Conservation (phyloP, 352 stramenopile genomes). For the Globisporangium sylvaticum region DNA sequence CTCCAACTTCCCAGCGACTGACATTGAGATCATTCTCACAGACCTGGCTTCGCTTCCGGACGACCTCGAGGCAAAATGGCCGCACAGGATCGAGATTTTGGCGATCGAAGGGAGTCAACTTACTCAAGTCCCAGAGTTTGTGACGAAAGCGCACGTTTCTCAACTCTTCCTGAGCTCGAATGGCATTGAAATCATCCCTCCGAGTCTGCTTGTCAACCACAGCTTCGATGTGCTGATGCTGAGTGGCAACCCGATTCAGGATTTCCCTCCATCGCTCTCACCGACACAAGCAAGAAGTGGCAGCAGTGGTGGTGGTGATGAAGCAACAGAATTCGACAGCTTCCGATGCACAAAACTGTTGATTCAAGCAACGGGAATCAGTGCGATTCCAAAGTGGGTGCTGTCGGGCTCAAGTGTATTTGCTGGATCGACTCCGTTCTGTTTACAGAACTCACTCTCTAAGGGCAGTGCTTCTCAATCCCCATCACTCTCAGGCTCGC, state of each 20-base stretch:
- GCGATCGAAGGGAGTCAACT: constrained; percentile 15
- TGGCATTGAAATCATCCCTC: not conserved
- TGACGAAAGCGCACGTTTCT: not conserved
- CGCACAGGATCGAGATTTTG: not conserved
- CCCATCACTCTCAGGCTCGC: too few relatives aligned
- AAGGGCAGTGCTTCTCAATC: not conserved
- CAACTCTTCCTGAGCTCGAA: not conserved
- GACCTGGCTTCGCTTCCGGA: not conserved
- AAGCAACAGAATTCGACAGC: too few relatives aligned
- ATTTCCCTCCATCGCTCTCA: not conserved
- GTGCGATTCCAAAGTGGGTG: not conserved
- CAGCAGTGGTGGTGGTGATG: not conserved
- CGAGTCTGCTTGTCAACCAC: not conserved
- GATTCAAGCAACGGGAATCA: not conserved
- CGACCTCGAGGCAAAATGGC: not conserved
- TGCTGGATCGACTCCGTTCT: not conserved
- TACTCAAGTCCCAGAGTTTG: constrained; percentile 11
- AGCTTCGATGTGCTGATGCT: not conserved
- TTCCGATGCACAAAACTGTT: not conserved
- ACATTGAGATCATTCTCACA: not conserved
- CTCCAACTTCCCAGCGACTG: not conserved
- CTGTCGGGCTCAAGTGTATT: not conserved
- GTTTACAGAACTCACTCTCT: not conserved
- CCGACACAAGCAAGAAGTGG: not conserved
- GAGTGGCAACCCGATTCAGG: not conserved